Base-by-base conservation (phyloP, 2,329 filamentous ascomycete species). In the Aureobasidium namibiae region DNA sequence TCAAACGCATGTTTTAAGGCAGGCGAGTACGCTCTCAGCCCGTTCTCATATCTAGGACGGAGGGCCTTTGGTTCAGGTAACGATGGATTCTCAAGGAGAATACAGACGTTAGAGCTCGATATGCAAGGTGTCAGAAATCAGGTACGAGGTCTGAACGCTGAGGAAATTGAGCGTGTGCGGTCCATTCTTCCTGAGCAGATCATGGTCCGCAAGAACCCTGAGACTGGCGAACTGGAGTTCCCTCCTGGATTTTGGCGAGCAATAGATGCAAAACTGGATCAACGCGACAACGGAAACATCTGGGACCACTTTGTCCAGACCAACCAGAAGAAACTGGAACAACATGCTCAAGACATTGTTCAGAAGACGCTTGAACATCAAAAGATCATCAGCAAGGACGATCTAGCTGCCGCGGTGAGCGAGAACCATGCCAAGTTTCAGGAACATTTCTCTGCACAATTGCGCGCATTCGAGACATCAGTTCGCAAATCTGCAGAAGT, bases 221-320 rank as follows among this genome's bases (percentile, higher is more conserved):
- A 74, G 34, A 70, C 80, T 31, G 85, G 84, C 14, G 76, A 79
- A 10, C 70, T 75, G 0, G 72, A 80, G 23, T 80, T 89, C 16
- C 73, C 80, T 0, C 76, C 82, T 24, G 78, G 83, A 2, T 88
- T 90, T 61, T 90, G 83, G 81, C 76, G 82, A 59, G 86, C 85
- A 0, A 69, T 90, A 9, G 75, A 77, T 24, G 78, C 80, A 56
- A 76, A 80, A 60, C 79, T 88, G 49, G 73, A 73, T 1, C 71
- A 73, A 31, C 74, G 83, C 39, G 60, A 60, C 36, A 33, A 57
- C 9, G 65, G 82, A 3, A 64, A 63, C 9, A 59, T 67, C 0
- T 71, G 67, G 66, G 59, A 69, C 21, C 53, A 62, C 6, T 70
- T 70, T 45, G 57, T 72, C 31, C 31, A 59, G 11, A 26, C 59